Base-by-base conservation (phyloP, 1,284 basidiomycete species). In the Hymenochaete sp. region DNA sequence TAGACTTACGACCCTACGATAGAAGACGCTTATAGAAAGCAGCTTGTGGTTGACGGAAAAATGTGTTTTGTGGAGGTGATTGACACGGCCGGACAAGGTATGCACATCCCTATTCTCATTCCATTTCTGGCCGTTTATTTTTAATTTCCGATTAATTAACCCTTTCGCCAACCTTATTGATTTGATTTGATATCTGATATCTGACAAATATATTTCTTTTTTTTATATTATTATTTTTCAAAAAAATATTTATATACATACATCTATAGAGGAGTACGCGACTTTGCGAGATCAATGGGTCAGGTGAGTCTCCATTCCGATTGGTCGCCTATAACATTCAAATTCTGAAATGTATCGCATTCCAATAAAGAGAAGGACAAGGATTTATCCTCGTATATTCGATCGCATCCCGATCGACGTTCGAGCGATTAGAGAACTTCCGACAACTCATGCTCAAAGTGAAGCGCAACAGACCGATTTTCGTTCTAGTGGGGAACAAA, bases 231-330 rank as follows among this genome's bases (percentile, higher is more conserved):
- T n/a, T n/a, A n/a, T n/a, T n/a, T n/a, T n/a, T n/a, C n/a, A n/a
- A n/a, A n/a, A n/a, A n/a, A n/a, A n/a, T n/a, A n/a, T n/a, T n/a
- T n/a, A n/a, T n/a, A n/a, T n/a, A n/a, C n/a, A n/a, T n/a, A n/a
- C n/a, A n/a, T n/a, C 32, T 24, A 47, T 63, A 93, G 90, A 93
- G 83, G 91, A 93, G 64, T 93, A 93, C 60, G 93, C 92, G 45
- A 96, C 96, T 27, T 77, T 99, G 61, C 82, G 96, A 55, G 95
- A 98, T 72, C 95, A 98, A 66, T 98, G 96, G 91, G 96, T 98
- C 56, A 79, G 89, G 88, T 92, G 53, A 62, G 85, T 73, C 42
- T n/a, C 38, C 41, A 33, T n/a, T 42, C 8, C 32, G 37, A 38
- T 45, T 33, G 14, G 14, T 31, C 14, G 28, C 28, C 14, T 31